A percentile compares a stretch with the other conserved stretches of the same genome.
Evolutionary conservation across 2,329 filamentous ascomycete genomes (phyloP).

Genomic region (Colletotrichum musae): DNA sequence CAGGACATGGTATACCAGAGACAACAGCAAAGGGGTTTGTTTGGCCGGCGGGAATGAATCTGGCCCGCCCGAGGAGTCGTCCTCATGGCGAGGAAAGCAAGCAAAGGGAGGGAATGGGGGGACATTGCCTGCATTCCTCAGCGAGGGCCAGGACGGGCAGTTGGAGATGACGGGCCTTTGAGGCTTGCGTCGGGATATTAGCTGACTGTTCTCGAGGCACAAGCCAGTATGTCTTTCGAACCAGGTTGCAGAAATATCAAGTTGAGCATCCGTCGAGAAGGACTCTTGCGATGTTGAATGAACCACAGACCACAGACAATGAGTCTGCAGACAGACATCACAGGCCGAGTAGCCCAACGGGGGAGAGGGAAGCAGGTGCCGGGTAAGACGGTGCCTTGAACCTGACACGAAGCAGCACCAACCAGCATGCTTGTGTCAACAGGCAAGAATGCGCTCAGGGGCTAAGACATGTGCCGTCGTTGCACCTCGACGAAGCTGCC

Average conservation of each 20-base stretch:
- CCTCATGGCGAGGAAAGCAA: slow-evolving; percentile 17
- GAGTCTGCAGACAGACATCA: background rate
- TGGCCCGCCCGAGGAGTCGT: slow-evolving; percentile 3
- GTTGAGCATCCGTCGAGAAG: background rate
- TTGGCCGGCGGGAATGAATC: slow-evolving; percentile 1
- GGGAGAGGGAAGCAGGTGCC: slow-evolving; percentile 11
- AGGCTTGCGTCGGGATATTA: slow-evolving; percentile 14
- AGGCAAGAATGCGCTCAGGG: slow-evolving; percentile 17
- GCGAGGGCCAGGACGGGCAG: slow-evolving; percentile 21
- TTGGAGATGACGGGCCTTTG: slow-evolving; percentile 5
- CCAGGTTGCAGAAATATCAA: too few relatives aligned
- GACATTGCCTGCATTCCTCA: slow-evolving; percentile 43
- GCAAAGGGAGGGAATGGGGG: slow-evolving; percentile 38
- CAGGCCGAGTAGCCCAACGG: background rate
- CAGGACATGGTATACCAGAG: background rate
- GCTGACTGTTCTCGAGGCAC: background rate
- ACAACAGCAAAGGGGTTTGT: background rate
- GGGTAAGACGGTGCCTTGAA: slow-evolving; percentile 15
- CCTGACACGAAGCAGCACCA: slow-evolving; percentile 20
- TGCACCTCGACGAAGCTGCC: slow-evolving; percentile 22
- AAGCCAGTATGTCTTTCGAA: too few relatives aligned
- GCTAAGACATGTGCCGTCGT: slow-evolving; percentile 24
- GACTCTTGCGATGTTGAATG: background rate
- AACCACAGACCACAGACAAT: background rate
- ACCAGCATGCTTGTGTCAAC: slow-evolving; percentile 18